Evolutionary conservation across 371 early-diverging fungal species (phyloP), one percentile per base, ranked within the genome.

Genomic region (Mucor irregularis): DNA sequence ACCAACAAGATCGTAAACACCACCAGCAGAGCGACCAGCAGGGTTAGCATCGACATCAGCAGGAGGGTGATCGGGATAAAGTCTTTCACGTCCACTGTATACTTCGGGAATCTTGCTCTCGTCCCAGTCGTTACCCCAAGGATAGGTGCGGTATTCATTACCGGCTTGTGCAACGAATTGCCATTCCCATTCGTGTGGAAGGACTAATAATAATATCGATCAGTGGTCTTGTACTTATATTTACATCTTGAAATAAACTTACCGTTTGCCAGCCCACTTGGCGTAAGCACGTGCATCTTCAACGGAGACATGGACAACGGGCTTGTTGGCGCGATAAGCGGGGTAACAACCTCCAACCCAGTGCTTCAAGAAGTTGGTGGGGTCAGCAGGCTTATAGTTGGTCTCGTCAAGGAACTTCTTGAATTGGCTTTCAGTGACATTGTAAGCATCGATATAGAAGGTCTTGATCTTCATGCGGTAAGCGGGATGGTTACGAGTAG

Each of bases 171-270:
- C 67, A 5, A 67, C 67, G 19, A 52, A 67, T 51, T 67, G 67
- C 67, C 67, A 67, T 55, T 67, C 67, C 67, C 67, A 67, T 62
- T 67, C 67, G 44, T 67, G 67, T 34, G 67, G 67, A 51, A 67
- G n/a, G 58, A 51, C 65, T 64, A 59, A 17, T 29, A 33, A 19
- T 10, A 24, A 25, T 13, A 28, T 31, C 13, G 16, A 33, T 30
- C n/a, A 17, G 24, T 43, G 16, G 19, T 26, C 17, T 10, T 25
- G 24, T 13, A 25, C 5, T n/a, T 34, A 34, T 17, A 21, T 39
- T 8, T 40, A 11, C 4, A 26, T 14, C 6, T 38, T 17, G 42
- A 39, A 29, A 53, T 49, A 19, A 29, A 22, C 50, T 56, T 59
- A 64, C 65, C 67, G 58, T 52, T 67, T 67, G 28, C 67, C 67